Base-by-base conservation (phyloP, 2,329 filamentous ascomycete species). In the Tolypocladium amazonense region DNA sequence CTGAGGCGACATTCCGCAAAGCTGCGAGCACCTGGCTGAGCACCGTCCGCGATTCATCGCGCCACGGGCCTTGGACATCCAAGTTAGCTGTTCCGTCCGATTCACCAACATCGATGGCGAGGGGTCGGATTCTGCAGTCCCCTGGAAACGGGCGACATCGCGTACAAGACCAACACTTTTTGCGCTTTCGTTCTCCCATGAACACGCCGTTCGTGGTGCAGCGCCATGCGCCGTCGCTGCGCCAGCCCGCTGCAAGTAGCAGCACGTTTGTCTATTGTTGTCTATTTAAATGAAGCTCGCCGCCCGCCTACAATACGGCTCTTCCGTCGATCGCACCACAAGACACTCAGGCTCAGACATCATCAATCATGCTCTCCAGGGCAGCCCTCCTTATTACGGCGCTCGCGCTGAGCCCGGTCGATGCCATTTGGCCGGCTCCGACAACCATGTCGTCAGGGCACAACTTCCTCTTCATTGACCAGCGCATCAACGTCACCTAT, bases 391-490 rank as follows among this genome's bases (percentile, higher is more conserved):
- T 75, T 52, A 62, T 76, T 58, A 68, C 77, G 52, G 70, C 78
- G 55, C 66, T 78, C 62, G 72, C 72, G 56, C 68, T 75, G 60
- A 66, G 71, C 15, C 75, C 76, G 14, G 79, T 71, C 59, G 65
- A 74, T n/a, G 83, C 83, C 18, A 69, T 87, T 61, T 87, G 84
- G 84, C 84, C 84, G 15, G 74, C 77, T 27, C 84, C 84, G 2
- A 73, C 74, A 58, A 75, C 74, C 45, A 75, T 81, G 58, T 78
- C 75, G 53, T 81, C 77, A 20, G 84, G 84, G 60, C 77, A 77
- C 64, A 75, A 75, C 12, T 74, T 77, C 38, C 71, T 87, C 62
- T 83, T 80, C 72, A 81, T 87, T 66, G 74, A 77, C 62, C 72
- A 79, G 62, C 73, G 74, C 63, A 69, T 86, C 60, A 67, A 74